phyloP scores from a whole-genome alignment of 345 rosid genomes.

The Erysimum cheiranthoides region DNA sequence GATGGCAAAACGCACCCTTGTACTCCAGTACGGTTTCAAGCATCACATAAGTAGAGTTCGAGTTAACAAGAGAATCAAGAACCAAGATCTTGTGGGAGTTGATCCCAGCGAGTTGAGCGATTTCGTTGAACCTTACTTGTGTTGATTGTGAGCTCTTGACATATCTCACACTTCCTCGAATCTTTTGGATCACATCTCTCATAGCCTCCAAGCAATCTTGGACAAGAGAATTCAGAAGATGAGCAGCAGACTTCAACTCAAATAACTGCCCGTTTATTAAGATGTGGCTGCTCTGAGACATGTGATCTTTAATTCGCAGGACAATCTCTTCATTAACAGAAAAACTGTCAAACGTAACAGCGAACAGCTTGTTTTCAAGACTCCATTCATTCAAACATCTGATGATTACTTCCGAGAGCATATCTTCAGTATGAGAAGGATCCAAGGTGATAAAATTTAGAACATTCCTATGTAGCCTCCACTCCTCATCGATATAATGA shows the following conservation, averaged over 20 bases:
- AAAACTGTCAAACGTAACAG: slow-evolving; percentile 76
- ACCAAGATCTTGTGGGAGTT: slow-evolving; percentile 57
- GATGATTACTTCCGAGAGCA: slow-evolving; percentile 83
- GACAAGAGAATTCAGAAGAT: slow-evolving; percentile 64
- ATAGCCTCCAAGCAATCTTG: slow-evolving; percentile 74
- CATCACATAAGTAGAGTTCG: slow-evolving; percentile 86
- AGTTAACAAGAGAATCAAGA: slow-evolving; percentile 64
- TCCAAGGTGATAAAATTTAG: slow-evolving; percentile 83
- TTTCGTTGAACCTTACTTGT: slow-evolving; percentile 72
- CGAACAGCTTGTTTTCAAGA: slow-evolving; percentile 84
- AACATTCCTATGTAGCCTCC: slow-evolving; percentile 82
- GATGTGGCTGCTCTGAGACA: slow-evolving; percentile 63
- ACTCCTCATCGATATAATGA: slow-evolving; percentile 77
- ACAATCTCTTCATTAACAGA: slow-evolving; percentile 69
- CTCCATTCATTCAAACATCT: slow-evolving; percentile 85
- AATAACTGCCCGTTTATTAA: slow-evolving; percentile 68
- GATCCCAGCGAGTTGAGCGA: slow-evolving; percentile 70
- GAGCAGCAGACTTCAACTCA: slow-evolving; percentile 77
- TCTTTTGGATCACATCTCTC: slow-evolving; percentile 66
- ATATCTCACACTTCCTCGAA: slow-evolving; percentile 73
- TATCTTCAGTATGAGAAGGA: slow-evolving; percentile 77
- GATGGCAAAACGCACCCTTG: slow-evolving; percentile 60
- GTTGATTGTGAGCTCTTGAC: slow-evolving; percentile 76
- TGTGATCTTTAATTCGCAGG: slow-evolving; percentile 64
- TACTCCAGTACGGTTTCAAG: slow-evolving; percentile 77